phyloP scores from a whole-genome alignment of 1,284 basidiomycete species.

The Cystobasidium sp. region DNA sequence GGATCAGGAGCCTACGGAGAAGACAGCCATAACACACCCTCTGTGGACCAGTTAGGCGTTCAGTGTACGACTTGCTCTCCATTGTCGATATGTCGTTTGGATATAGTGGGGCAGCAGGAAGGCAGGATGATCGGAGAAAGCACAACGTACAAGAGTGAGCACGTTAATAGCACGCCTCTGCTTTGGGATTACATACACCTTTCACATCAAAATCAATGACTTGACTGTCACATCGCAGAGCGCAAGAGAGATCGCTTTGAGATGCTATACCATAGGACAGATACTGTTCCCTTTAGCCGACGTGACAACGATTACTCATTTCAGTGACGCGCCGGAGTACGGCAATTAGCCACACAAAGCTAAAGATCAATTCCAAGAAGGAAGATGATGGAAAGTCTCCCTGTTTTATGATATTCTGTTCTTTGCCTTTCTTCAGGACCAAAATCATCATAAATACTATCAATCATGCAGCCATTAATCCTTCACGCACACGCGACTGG shows the following conservation, averaged over 20 bases:
- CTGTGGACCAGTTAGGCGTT: conserved; percentile 29
- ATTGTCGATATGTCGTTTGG: background rate
- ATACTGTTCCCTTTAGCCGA: no score
- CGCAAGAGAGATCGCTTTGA: no score
- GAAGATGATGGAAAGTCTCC: background rate
- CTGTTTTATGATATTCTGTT: background rate
- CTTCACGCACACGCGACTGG: conserved; percentile 13
- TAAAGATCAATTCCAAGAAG: no score
- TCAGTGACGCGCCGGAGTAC: no score
- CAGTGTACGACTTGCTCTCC: conserved; percentile 30
- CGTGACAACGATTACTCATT: no score
- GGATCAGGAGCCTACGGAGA: background rate
- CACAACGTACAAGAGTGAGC: background rate
- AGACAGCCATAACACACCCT: conserved; percentile 1
- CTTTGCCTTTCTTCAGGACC: background rate
- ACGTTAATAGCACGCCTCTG: no score
- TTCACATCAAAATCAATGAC: no score
- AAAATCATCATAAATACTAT: background rate
- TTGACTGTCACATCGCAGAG: no score
- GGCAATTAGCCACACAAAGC: no score
- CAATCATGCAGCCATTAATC: conserved; percentile 5
- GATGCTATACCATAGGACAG: no score
- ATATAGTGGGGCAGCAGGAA: background rate
- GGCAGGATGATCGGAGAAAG: no score
- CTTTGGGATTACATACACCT: no score